Conservation (phyloP, 345 rosid species). For the Chamaenerion angustifolium region DNA sequence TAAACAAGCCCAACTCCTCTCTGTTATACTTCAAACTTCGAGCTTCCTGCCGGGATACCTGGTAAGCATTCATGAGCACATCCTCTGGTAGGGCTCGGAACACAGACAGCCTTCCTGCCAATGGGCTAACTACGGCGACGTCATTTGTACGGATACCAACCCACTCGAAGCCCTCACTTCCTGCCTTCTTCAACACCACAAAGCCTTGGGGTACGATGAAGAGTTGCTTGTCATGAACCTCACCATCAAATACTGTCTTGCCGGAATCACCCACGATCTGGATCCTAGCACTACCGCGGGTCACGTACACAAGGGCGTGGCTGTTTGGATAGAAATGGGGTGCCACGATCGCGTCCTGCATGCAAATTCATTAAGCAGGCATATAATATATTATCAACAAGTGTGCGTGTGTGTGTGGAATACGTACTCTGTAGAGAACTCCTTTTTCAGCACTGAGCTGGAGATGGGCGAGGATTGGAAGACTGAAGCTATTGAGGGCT, state of each 20-base stretch:
- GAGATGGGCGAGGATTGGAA: slow-evolving; percentile 37
- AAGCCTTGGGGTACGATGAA: slow-evolving; percentile 22
- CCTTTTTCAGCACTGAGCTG: slow-evolving; percentile 45
- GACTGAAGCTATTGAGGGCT: slow-evolving; percentile 31
- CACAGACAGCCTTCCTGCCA: slow-evolving; percentile 19
- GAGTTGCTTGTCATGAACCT: slow-evolving; percentile 22
- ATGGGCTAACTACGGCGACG: slow-evolving; percentile 11
- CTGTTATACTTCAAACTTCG: slow-evolving; percentile 21
- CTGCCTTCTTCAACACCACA: slow-evolving; percentile 19
- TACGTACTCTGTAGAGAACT: slow-evolving; percentile 21
- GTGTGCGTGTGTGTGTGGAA: too few species aligned
- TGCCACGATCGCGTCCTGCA: slow-evolving; percentile 24
- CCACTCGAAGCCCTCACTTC: slow-evolving; percentile 20
- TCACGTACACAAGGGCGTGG: slow-evolving; percentile 22
- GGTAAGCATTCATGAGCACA: slow-evolving; percentile 20
- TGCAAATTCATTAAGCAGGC: not conserved
- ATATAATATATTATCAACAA: too few species aligned
- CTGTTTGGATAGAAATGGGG: slow-evolving; percentile 30
- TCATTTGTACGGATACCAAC: slow-evolving; percentile 25
- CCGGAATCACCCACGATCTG: slow-evolving; percentile 23
- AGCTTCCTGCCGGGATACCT: slow-evolving; percentile 20
- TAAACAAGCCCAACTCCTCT: slow-evolving; percentile 9
- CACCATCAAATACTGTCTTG: slow-evolving; percentile 12
- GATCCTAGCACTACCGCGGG: slow-evolving; percentile 17
- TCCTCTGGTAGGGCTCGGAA: slow-evolving; percentile 19